Percentiles rank a stretch among this genome's conserved stretches.
phyloP scores from a whole-genome alignment of 2,329 filamentous ascomycete species.

The Penicillium sp. region DNA sequence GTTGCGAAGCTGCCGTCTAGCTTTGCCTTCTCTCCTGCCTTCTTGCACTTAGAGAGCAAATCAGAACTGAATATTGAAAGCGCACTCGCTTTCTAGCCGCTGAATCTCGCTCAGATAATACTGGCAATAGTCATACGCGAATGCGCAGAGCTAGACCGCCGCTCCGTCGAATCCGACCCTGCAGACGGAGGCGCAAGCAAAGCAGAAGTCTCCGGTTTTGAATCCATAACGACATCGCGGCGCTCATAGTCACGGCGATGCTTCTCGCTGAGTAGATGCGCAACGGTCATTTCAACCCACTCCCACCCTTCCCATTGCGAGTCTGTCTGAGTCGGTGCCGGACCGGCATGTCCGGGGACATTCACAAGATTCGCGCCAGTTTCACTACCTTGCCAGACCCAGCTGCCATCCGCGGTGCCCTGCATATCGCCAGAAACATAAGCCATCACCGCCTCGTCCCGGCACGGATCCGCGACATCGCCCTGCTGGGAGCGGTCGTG shows the following conservation, averaged over 20 bases:
- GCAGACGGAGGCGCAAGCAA: conserved; percentile 28
- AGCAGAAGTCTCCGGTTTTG: conserved; percentile 17
- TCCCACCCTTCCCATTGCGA: conserved; percentile 82
- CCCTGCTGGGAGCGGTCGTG: conserved; percentile 56
- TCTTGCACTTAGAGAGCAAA: not conserved
- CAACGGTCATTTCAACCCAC: conserved; percentile 66
- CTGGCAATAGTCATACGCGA: conserved; percentile 52
- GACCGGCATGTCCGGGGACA: conserved; percentile 9
- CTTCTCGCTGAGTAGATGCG: conserved; percentile 56
- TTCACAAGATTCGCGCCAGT: conserved; percentile 42
- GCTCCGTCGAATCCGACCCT: conserved; percentile 27
- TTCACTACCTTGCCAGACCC: conserved; percentile 76
- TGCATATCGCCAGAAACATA: conserved; percentile 88
- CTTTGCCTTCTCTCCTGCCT: not conserved
- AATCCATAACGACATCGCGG: conserved; percentile 21
- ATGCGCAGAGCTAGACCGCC: conserved; percentile 35
- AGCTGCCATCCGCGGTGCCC: conserved; percentile 72
- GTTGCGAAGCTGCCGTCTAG: not conserved
- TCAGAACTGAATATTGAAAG: not conserved
- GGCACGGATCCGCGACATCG: conserved; percentile 49
- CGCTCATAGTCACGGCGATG: conserved; percentile 29
- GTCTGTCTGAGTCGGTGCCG: conserved; percentile 49
- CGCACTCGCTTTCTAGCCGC: not conserved
- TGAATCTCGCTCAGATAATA: conserved; percentile 39
- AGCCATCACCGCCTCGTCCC: conserved; percentile 84